Percentiles rank a stretch among this genome's conserved stretches.
Conservation (phyloP, 73 alveolate species). For the Symbiodinium natans region DNA sequence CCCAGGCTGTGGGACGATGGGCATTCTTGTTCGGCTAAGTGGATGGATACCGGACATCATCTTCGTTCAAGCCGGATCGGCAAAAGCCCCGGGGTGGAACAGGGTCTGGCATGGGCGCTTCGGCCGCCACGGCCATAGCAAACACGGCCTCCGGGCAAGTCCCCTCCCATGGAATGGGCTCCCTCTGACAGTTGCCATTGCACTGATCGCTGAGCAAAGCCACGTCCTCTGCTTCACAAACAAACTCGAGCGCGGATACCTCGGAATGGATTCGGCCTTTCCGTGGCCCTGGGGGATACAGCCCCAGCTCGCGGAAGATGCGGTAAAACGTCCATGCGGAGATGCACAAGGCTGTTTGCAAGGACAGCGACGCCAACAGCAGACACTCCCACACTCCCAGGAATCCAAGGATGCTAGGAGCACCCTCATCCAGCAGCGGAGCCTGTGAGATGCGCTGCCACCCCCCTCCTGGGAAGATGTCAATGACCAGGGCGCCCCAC, state of each 20-base stretch:
- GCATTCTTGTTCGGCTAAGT: not conserved
- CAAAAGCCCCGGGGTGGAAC: not conserved
- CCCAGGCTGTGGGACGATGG: too few species aligned
- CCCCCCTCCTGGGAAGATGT: slow-evolving; percentile 72
- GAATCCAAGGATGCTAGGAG: slow-evolving; percentile 27
- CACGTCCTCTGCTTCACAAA: slow-evolving; percentile 84
- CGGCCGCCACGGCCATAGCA: not conserved
- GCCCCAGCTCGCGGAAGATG: slow-evolving; percentile 62
- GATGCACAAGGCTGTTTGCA: slow-evolving; percentile 44
- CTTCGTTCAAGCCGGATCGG: not conserved
- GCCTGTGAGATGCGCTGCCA: not conserved
- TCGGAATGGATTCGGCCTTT: slow-evolving; percentile 64
- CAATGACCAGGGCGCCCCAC: slow-evolving; percentile 61
- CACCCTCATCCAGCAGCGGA: slow-evolving; percentile 63
- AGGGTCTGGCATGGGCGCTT: not conserved
- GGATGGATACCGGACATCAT: slow-evolving; percentile 4
- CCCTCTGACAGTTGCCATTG: slow-evolving; percentile 64
- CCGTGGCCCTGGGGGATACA: slow-evolving; percentile 52
- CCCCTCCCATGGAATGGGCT: not conserved
- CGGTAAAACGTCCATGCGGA: slow-evolving; percentile 71
- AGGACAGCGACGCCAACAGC: slow-evolving; percentile 49
- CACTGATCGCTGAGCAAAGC: slow-evolving; percentile 82
- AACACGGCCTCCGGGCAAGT: not conserved
- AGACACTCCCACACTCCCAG: slow-evolving; percentile 71
- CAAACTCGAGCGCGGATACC: slow-evolving; percentile 59